Base-by-base conservation (phyloP, 2,329 filamentous ascomycete genomes). In the Phaeosphaeria sp. region DNA sequence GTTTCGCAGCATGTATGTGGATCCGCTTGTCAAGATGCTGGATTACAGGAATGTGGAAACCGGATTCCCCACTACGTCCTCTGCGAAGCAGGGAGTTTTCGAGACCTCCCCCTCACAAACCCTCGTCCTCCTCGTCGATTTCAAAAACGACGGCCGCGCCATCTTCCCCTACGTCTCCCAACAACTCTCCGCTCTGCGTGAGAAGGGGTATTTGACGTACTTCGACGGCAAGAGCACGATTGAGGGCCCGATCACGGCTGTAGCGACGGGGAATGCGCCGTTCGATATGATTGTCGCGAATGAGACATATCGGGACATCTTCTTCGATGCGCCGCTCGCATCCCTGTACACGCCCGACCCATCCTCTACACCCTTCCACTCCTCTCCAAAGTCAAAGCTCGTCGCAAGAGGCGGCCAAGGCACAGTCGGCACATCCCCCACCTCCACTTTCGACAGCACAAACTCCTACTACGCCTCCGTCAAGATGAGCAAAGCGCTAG, bases 391-490 rank as follows among this genome's bases (percentile, higher is more conserved):
- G n/a, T n/a, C n/a, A n/a, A n/a, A n/a, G n/a, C 49, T 17, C 9
- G 27, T 4, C 24, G 39, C 39, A 50, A 40, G 24, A 40, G 17
- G 30, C 8, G 80, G 81, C 22, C 83, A 85, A 73, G 83, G 82
- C 53, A 73, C 75, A 17, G 77, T 80, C 50, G 79, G 79, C 50
- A 77, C 78, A 43, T 65, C 74, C 1, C 66, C 67, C 2, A 59
- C 71, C 2, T 76, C 78, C 30, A 67, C 67, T 2, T 75, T 80
- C 25, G 77, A 79, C 61, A 72, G 73, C 0, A 76, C 77, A 18
- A 91, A 90, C 72, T 89, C 87, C 3, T 88, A 87, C 75, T 91
- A 91, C 73, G 87, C 89, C 18, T 88, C 85, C 48, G 81, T 83
- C 2, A 82, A 84, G 17, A 88, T 91, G 68, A 76, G 74, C 18